These are phyloP conservation scores for Aspergillus novoparasiticus DNA, from an alignment of 2,329 filamentous ascomycete species.

Conservation along the genomic window DNA sequence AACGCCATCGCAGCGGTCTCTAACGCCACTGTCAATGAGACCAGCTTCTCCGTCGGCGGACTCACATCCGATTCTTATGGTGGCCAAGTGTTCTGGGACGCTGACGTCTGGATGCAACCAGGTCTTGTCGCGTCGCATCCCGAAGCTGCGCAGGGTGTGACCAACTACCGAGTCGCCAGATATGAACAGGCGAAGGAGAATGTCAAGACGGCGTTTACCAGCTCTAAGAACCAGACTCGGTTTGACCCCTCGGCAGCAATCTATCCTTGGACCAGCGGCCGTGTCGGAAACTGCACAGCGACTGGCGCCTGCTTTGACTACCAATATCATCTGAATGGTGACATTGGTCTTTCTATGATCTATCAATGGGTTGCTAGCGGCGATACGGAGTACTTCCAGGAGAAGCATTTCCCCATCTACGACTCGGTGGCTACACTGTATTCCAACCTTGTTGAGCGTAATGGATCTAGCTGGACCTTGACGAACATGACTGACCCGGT, in stretches of 20 bases:
- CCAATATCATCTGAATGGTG: slow-evolving; percentile 71
- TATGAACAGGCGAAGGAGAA: slow-evolving; percentile 64
- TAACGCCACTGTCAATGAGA: slow-evolving; percentile 56
- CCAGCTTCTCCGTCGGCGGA: slow-evolving; percentile 70
- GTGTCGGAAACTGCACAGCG: slow-evolving; percentile 69
- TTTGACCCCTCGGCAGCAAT: slow-evolving; percentile 62
- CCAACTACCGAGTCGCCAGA: slow-evolving; percentile 63
- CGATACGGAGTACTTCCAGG: slow-evolving; percentile 58
- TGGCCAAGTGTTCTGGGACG: slow-evolving; percentile 68
- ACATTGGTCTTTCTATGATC: slow-evolving; percentile 65
- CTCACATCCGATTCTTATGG: slow-evolving; percentile 69
- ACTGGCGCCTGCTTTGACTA: slow-evolving; percentile 70
- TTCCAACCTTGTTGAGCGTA: slow-evolving; percentile 61
- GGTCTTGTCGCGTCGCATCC: slow-evolving; percentile 67
- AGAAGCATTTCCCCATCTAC: slow-evolving; percentile 63
- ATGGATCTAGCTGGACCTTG: slow-evolving; percentile 56
- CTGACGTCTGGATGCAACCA: slow-evolving; percentile 69
- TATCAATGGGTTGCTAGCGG: slow-evolving; percentile 65
- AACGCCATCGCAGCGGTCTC: slow-evolving; percentile 57
- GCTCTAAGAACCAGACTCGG: slow-evolving; percentile 61
- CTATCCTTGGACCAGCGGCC: slow-evolving; percentile 69
- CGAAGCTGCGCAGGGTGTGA: slow-evolving; percentile 62
- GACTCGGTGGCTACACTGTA: slow-evolving; percentile 66
- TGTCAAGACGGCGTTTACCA: slow-evolving; percentile 55
- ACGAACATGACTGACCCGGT: slow-evolving; percentile 73